These are phyloP conservation scores for Lepidium campestre DNA, from an alignment of 441 rosid species.

Conservation along the genomic window DNA sequence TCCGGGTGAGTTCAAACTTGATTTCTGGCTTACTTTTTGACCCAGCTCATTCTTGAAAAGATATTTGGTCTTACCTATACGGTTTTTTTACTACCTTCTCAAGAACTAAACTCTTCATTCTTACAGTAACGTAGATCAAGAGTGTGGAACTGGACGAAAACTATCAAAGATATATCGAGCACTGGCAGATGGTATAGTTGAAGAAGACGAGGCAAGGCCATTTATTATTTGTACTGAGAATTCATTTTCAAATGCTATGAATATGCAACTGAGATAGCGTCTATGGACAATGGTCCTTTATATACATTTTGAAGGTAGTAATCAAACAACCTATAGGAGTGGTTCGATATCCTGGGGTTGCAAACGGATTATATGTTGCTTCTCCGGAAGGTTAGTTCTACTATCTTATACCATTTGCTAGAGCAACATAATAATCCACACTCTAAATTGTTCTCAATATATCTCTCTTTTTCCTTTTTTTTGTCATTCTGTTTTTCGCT, in stretches of 20 bases:
- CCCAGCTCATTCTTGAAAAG: background rate
- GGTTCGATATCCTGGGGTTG: slow-evolving; percentile 70
- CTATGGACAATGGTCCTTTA: background rate
- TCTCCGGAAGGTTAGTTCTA: slow-evolving; percentile 52
- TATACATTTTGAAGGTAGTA: slow-evolving; percentile 41
- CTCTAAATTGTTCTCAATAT: background rate
- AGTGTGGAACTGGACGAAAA: slow-evolving; percentile 37
- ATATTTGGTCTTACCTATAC: background rate
- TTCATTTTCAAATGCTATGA: background rate
- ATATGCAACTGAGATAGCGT: background rate
- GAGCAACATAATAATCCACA: background rate
- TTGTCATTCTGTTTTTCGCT: background rate
- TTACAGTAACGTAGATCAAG: slow-evolving; percentile 31
- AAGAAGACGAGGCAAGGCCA: slow-evolving; percentile 53
- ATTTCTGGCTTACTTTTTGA: background rate
- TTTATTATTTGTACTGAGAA: background rate
- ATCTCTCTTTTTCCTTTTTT: too few relatives aligned
- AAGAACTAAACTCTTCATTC: slow-evolving; percentile 4
- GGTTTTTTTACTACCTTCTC: background rate
- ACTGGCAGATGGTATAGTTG: slow-evolving; percentile 58
- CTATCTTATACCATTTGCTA: slow-evolving; percentile 3
- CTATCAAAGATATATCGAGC: slow-evolving; percentile 79
- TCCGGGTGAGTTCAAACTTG: slow-evolving; percentile 36
- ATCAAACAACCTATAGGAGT: slow-evolving; percentile 77
- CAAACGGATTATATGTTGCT: slow-evolving; percentile 85